Conservation (phyloP, 208 protist species). For the Leptomonas seymouri region DNA sequence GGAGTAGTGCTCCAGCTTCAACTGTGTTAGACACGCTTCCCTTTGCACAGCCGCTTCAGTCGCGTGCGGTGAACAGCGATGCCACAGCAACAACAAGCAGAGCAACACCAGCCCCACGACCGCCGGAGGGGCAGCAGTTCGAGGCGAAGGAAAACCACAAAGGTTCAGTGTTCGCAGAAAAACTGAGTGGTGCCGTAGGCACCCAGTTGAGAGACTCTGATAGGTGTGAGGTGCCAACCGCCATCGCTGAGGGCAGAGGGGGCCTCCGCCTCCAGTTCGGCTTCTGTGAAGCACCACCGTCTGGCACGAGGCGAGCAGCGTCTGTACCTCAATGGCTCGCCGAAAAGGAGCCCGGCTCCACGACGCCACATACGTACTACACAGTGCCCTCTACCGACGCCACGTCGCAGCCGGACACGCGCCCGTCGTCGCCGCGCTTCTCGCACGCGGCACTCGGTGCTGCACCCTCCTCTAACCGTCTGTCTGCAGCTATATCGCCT, state of each 20-base stretch:
- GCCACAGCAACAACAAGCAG: neutral
- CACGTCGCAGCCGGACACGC: constrained; percentile 1
- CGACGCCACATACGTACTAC: neutral
- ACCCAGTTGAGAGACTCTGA: no score
- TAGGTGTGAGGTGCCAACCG: no score
- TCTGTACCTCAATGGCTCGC: neutral
- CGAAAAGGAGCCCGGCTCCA: neutral
- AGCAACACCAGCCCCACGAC: neutral
- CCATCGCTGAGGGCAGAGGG: no score
- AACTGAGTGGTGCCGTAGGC: no score
- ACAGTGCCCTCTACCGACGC: neutral
- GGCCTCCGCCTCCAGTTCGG: no score
- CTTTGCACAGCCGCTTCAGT: neutral
- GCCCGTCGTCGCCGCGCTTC: constrained; percentile 4
- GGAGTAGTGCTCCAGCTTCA: neutral
- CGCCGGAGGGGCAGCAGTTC: no score
- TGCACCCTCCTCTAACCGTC: no score
- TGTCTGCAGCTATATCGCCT: no score
- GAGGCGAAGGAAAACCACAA: no score
- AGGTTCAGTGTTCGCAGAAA: no score
- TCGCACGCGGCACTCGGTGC: neutral
- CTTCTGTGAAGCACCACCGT: neutral
- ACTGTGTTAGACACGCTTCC: neutral
- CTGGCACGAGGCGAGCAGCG: neutral
- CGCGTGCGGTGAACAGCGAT: neutral